phyloP scores from a whole-genome alignment of 768 basidiomycete species.

The Hericium erinaceus region DNA sequence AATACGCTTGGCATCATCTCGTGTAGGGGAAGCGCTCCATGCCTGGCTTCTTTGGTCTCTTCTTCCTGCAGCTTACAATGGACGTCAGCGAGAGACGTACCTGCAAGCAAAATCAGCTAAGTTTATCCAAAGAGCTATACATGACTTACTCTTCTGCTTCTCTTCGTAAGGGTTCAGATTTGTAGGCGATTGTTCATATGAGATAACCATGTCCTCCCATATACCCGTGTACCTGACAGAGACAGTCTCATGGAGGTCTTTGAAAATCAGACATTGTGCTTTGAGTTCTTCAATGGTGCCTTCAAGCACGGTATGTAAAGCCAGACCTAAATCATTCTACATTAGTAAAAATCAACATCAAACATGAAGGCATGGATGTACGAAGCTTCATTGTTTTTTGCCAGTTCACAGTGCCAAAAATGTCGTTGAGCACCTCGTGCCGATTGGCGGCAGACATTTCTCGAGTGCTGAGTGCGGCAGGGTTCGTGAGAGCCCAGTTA shows the following conservation, averaged over 20 bases:
- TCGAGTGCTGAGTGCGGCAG: not conserved
- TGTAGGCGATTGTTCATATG: not conserved
- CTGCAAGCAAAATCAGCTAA: not conserved
- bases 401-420: slow-evolving; percentile 9
- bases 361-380: not conserved
- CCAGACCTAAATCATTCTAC: not conserved
- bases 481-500: slow-evolving; percentile 10
- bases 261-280: not conserved
- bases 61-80: not conserved
- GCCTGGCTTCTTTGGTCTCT: not conserved
- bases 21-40: not conserved
- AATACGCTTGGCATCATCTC: not conserved
- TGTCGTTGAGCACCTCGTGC: slow-evolving; percentile 9
- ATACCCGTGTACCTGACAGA: not conserved
- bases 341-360: not conserved
- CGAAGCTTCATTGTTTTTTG: slow-evolving; percentile 3
- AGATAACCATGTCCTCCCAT: not conserved
- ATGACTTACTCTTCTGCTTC: not conserved
- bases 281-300: not conserved
- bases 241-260: not conserved
- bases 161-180: slow-evolving; percentile 1
- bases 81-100: not conserved
- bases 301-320: not conserved
- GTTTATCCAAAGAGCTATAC: not conserved
- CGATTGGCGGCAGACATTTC: slow-evolving; percentile 10